These are phyloP conservation scores for Pythium insidiosum DNA, from an alignment of 352 stramenopile species.

Conservation along the genomic window DNA sequence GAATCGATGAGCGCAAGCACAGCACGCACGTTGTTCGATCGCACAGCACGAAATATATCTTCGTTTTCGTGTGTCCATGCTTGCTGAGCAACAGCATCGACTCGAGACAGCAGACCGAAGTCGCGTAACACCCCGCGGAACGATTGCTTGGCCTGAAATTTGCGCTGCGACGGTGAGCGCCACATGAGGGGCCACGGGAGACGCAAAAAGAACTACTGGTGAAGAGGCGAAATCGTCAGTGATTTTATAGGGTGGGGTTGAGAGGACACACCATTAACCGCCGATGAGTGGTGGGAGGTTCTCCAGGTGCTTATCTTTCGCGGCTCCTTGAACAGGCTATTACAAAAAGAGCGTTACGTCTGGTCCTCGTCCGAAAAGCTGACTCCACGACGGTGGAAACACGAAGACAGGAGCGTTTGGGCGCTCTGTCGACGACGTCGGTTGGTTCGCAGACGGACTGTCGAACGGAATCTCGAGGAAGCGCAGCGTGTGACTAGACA, in stretches of 20 bases:
- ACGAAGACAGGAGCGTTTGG: constrained; percentile 5
- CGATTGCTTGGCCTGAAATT: constrained; percentile 6
- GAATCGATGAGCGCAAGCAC: constrained; percentile 22
- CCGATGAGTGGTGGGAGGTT: too few species aligned
- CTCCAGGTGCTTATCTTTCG: too few species aligned
- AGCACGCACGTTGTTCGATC: constrained; percentile 23
- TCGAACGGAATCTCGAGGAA: constrained; percentile 25
- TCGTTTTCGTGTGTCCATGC: constrained; percentile 45
- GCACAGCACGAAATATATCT: constrained; percentile 44
- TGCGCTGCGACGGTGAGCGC: constrained; percentile 12
- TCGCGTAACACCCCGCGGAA: constrained; percentile 15
- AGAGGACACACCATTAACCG: background rate
- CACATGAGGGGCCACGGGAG: constrained; percentile 8
- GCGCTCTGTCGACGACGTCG: background rate
- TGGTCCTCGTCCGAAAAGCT: constrained; percentile 17
- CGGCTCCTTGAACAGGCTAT: background rate
- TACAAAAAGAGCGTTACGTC: constrained; percentile 14
- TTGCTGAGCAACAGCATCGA: constrained; percentile 51
- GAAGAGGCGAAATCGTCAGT: too few species aligned
- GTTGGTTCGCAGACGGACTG: background rate
- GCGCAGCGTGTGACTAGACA: constrained; percentile 39
- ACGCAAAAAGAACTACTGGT: too few species aligned
- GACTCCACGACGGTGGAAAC: constrained; percentile 16
- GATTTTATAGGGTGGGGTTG: too few species aligned
- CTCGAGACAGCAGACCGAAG: constrained; percentile 14